A percentile compares a stretch with the other conserved stretches of the same genome.
These are phyloP conservation scores for Flaveria floridana DNA, from an alignment of 140 eudicot species.

Conservation along the genomic window DNA sequence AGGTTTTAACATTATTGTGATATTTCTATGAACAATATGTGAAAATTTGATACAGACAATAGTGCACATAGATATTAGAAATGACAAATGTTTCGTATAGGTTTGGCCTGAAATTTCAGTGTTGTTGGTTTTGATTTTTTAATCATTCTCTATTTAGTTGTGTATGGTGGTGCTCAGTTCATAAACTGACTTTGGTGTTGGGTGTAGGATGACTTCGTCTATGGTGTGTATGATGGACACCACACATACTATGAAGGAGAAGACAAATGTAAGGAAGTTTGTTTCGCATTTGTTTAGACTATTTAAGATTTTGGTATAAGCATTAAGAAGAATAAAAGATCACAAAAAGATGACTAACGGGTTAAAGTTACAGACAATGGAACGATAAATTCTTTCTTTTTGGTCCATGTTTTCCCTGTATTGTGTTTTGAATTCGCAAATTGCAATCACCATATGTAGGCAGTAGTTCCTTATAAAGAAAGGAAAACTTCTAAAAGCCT, in stretches of 20 bases:
- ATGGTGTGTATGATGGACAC: constrained; percentile 74
- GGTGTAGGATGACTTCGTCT: constrained; percentile 67
- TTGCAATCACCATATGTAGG: background rate
- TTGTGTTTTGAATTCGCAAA: background rate
- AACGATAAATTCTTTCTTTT: background rate
- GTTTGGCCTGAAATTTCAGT: background rate
- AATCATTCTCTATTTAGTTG: background rate
- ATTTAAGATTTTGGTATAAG: background rate
- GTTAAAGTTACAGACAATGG: background rate
- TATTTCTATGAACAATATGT: background rate
- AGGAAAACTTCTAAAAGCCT: background rate
- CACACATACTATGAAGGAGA: constrained; percentile 73
- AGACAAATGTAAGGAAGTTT: constrained; percentile 48
- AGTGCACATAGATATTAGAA: background rate
- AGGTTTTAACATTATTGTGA: background rate
- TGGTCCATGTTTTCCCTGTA: background rate
- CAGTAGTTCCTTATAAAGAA: background rate
- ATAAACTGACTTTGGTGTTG: constrained; percentile 18
- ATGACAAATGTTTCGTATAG: background rate
- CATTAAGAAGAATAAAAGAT: background rate
- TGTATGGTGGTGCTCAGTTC: background rate
- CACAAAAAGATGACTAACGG: background rate
- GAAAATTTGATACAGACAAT: background rate
- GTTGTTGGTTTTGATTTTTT: background rate
- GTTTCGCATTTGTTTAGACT: background rate